These are phyloP conservation scores for Cucumis cinereus DNA, from an alignment of 306 rosid species.

Conservation along the genomic window DNA sequence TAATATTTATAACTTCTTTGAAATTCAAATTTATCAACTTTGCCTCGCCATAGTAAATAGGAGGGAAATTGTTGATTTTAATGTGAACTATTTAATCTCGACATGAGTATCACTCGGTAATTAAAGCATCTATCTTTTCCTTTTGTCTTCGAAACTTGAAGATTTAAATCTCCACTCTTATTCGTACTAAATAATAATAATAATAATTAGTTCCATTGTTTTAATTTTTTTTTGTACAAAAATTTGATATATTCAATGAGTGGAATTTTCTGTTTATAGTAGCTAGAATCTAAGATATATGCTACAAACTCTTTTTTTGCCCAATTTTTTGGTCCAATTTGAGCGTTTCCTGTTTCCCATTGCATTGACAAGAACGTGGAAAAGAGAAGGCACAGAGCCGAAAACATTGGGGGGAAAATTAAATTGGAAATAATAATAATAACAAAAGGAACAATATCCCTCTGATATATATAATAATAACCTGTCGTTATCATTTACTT, in stretches of 20 bases:
- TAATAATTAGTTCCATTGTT: not conserved
- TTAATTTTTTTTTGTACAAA: not conserved
- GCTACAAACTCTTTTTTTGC: not conserved
- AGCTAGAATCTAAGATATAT: not conserved
- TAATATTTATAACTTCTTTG: not conserved
- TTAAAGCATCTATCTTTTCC: no score
- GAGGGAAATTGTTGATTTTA: no score
- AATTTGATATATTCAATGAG: not conserved
- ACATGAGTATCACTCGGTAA: no score
- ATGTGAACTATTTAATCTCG: no score
- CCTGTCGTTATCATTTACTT: constrained; percentile 5
- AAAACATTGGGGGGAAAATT: not conserved
- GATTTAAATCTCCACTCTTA: not conserved
- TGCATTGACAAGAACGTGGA: constrained; percentile 36
- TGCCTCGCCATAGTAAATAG: not conserved
- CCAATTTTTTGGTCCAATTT: not conserved
- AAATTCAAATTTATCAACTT: not conserved
- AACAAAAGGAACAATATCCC: constrained; percentile 1
- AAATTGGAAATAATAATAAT: not conserved
- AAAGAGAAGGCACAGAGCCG: not conserved
- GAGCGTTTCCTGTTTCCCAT: constrained; percentile 26
- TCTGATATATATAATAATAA: not conserved
- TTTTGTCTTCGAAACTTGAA: no score
- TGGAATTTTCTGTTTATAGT: not conserved
- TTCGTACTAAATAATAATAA: no score